phyloP scores from a whole-genome alignment of 2,329 filamentous ascomycete species.

The Xylariaceae sp. region DNA sequence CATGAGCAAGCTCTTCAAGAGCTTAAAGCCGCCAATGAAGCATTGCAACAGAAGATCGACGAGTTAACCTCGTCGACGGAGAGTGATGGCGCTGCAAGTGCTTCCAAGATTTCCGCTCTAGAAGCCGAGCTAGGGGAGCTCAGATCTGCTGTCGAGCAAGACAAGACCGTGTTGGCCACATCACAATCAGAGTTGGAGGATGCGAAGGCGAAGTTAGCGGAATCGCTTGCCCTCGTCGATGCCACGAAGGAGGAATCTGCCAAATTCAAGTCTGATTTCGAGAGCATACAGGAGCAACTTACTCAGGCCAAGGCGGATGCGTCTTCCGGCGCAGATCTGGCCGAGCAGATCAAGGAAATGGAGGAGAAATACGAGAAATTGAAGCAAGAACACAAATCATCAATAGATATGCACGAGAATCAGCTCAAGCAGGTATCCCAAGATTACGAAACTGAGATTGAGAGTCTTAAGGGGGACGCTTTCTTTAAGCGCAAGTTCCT shows the following conservation, averaged over 20 bases:
- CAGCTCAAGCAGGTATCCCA: constrained; percentile 61
- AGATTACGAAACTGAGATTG: constrained; percentile 68
- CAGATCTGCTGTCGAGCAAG: constrained; percentile 51
- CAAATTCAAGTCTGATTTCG: constrained; percentile 53
- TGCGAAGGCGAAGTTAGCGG: constrained; percentile 41
- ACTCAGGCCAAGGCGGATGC: constrained; percentile 51
- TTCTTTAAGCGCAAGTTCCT: constrained; percentile 67
- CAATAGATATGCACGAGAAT: constrained; percentile 54
- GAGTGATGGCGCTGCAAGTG: constrained; percentile 48
- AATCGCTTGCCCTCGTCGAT: constrained; percentile 32
- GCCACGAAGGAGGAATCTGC: constrained; percentile 47
- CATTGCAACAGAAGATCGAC: constrained; percentile 58
- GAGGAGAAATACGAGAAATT: constrained; percentile 48
- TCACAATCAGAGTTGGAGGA: constrained; percentile 46
- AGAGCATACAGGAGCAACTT: constrained; percentile 49
- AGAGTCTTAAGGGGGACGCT: constrained; percentile 63
- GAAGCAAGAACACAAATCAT: constrained; percentile 49
- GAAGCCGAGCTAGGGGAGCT: constrained; percentile 57
- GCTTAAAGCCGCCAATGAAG: constrained; percentile 54
- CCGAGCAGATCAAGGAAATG: constrained; percentile 31
- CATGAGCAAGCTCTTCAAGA: constrained; percentile 55
- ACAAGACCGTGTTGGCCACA: constrained; percentile 50
- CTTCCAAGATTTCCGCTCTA: constrained; percentile 51
- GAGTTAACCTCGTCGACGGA: constrained; percentile 53
- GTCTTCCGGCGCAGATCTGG: constrained; percentile 35